Percentiles rank a stretch among this genome's conserved stretches.
These are phyloP conservation scores for Epichloe festucae DNA, from an alignment of 2,329 filamentous ascomycete species.

Conservation along the genomic window DNA sequence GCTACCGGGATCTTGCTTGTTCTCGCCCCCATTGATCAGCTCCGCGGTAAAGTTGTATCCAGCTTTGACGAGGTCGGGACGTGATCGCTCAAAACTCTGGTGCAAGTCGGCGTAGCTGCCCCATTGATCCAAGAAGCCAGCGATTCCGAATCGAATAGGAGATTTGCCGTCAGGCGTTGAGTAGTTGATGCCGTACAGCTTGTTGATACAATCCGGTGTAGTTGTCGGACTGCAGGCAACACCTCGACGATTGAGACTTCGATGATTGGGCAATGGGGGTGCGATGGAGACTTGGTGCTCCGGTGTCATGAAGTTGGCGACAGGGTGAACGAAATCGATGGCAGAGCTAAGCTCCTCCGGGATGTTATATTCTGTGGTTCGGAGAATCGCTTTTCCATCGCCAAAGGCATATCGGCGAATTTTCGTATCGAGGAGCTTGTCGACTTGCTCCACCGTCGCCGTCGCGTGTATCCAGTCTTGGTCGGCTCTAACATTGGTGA, in stretches of 20 bases:
- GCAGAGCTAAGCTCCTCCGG: conserved; percentile 24
- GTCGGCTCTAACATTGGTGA: conserved; percentile 19
- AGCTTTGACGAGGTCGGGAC: conserved; percentile 22
- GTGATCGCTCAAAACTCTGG: conserved; percentile 23
- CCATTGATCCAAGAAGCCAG: conserved; percentile 37
- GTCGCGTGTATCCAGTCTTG: conserved; percentile 31
- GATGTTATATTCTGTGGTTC: conserved; percentile 31
- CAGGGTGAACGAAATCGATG: conserved; percentile 34
- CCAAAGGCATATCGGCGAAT: conserved; percentile 30
- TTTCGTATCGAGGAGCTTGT: conserved; percentile 27
- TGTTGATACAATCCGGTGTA: conserved; percentile 27
- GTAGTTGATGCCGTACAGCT: conserved; percentile 33
- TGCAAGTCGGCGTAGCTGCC: conserved; percentile 30
- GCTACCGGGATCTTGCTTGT: conserved; percentile 23
- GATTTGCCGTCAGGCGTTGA: conserved; percentile 17
- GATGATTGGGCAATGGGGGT: neutral
- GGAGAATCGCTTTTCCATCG: conserved; percentile 24
- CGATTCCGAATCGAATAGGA: conserved; percentile 29
- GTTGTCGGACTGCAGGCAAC: conserved; percentile 11
- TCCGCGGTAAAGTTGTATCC: conserved; percentile 28
- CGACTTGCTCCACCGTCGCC: conserved; percentile 25
- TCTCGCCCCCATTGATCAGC: conserved; percentile 30
- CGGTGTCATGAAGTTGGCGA: conserved; percentile 36
- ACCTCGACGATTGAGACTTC: neutral
- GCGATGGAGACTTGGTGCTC: conserved; percentile 15